Conservation (phyloP, 768 basidiomycete genomes). For the Sistotremastrum suecicum region DNA sequence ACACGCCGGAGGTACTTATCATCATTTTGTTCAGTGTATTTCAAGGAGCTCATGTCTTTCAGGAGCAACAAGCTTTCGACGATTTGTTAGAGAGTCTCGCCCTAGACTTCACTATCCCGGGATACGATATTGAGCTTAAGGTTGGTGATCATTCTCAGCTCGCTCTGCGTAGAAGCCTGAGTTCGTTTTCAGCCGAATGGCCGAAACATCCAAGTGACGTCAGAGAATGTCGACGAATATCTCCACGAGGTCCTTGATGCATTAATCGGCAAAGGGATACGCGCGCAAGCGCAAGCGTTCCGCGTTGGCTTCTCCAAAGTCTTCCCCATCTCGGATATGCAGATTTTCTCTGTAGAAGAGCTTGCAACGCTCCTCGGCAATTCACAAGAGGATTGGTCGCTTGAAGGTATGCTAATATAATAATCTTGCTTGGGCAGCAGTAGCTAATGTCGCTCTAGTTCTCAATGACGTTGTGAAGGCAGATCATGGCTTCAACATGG, state of each 20-base stretch:
- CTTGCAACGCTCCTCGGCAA: constrained; percentile 94
- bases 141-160: constrained; percentile 27
- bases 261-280: constrained; percentile 70
- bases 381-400: constrained; percentile 93
- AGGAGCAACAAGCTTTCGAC: constrained; percentile 33
- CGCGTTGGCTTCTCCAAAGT: constrained; percentile 91
- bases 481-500: constrained; percentile 95
- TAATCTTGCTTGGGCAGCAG: constrained; percentile 5
- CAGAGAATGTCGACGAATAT: constrained; percentile 82
- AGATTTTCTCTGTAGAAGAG: constrained; percentile 89
- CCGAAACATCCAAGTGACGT: constrained; percentile 64
- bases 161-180: not conserved
- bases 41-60: constrained; percentile 20
- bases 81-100: constrained; percentile 72
- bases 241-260: constrained; percentile 76
- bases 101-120: constrained; percentile 93
- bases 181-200: constrained; percentile 50
- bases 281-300: constrained; percentile 79
- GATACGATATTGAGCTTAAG: constrained; percentile 84
- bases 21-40: not conserved
- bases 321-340: constrained; percentile 82
- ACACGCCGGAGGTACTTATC: constrained; percentile 15
- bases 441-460: constrained; percentile 30
- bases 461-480: constrained; percentile 86
- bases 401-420: constrained; percentile 52